Base-by-base conservation (phyloP, 305 asterid species). In the Fraxinus greggii region DNA sequence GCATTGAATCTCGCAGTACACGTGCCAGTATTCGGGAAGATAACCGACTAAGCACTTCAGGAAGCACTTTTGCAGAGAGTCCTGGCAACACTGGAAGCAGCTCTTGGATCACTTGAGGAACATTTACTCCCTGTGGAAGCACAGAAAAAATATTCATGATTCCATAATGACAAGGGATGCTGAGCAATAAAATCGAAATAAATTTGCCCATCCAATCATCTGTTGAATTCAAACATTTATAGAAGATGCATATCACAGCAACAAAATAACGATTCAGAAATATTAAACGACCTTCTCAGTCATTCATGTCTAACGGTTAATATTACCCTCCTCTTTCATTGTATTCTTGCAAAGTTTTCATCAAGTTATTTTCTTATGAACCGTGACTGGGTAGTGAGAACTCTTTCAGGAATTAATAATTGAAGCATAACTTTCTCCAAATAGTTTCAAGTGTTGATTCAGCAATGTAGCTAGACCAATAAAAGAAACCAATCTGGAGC, bases 61-160 rank as follows among this genome's bases (percentile, higher is more conserved):
- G 99, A 15, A 97, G 93, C 63, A 94, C 92, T 83, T 86, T 97
- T 61, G 89, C 96, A 1, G 99, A 88, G 54, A 97, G 90, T 48
- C 99, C 98, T 3, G 99, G 98, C 81, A 97, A 88, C 61, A 94
- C 90, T 0, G 99, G 99, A 67, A 97, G 97, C 70, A 97, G 93
- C 89, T 97, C 98, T 88, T 82, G 93, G 86, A 97, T 86, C 81
- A 92, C 96, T 86, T 78, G 92, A 75, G 92, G 86, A 82, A 91
- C 85, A 87, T 89, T 87, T 78, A 93, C 81, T 81, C 89, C 95
- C 97, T 97, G 95, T 79, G 77, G 45, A 84, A 77, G 72, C 61
- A 82, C 54, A 83, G 42, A 78, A 74, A 28, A 79, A 7, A n/a
- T 61, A 75, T 61, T 78, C 76, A 33, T 56, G 78, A 78, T 70